Evolutionary conservation across 768 basidiomycete species (phyloP), one percentile per base, ranked within the genome.

Genomic region (Artomyces pyxidatus): DNA sequence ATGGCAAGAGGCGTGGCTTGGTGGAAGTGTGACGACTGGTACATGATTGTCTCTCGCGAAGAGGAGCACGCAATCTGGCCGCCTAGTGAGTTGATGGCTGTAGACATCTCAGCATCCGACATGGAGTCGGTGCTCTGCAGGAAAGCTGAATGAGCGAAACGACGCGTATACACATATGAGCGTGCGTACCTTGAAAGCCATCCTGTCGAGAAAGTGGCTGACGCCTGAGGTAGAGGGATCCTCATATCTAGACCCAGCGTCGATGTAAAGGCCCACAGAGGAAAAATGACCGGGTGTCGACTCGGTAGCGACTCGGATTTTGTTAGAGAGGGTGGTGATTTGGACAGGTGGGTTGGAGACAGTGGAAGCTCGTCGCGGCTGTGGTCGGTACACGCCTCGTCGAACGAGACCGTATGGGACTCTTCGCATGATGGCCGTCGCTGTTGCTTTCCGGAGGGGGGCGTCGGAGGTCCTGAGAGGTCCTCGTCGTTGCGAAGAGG

Each of bases 21-120:
- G 56, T 91, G 82, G 61, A 93, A 94, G 64, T 95, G 87, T 32
- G 92, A 90, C 10, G 95, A 95, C 67, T 98, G 96, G 63, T 98
- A 99, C 87, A 96, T 90, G 61, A 97, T 92, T 19, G 90, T 79
- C 65, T 99, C 96, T 40, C 96, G 76, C 2, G 91, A 85, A 16
- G 91, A 88, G 16, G 91, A 84, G 61, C 88, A 92, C 66, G 86
- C 74, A 50, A 98, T 92, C 68, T 95, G 91, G 14, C 92, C 91
- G 35, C 95, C 94, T 28, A 95, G 75, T 3, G 75, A 74, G 62
- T 91, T 83, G 59, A 95, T 85, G 32, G 85, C 84, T 3, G 71
- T 70, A 4, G 83, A 77, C 85, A 97, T 94, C 54, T 87, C 76
- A 19, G 78, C 81, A 43, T 81, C 80, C 1, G 86, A 76, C 48